Conservation (phyloP, 257 asterid genomes). For the Solanum paucissectum region DNA sequence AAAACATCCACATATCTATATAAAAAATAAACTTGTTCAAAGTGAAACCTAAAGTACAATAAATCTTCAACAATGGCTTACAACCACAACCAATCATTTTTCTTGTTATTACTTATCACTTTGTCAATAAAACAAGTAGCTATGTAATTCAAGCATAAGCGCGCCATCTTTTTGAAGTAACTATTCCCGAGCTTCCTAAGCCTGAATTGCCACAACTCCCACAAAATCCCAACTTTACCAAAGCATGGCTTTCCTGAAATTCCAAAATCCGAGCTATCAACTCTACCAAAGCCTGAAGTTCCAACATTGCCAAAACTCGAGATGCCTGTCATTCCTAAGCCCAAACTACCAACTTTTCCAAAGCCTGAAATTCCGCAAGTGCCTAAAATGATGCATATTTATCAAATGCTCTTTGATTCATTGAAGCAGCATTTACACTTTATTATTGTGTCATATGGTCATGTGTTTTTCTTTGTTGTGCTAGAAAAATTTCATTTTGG, state of each 20-base stretch:
- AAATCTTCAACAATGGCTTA: neutral
- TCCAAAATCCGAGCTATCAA: constrained; percentile 11
- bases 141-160: neutral
- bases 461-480: neutral
- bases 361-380: neutral
- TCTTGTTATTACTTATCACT: neutral
- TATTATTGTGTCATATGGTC: neutral
- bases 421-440: neutral
- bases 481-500: neutral
- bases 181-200: neutral
- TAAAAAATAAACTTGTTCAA: no score
- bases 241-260: constrained; percentile 1
- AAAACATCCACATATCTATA: neutral
- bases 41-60: no score
- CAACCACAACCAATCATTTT: neutral
- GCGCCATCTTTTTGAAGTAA: neutral
- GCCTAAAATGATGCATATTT: neutral
- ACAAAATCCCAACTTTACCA: neutral
- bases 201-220: neutral
- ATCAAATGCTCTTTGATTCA: neutral
- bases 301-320: constrained; percentile 10
- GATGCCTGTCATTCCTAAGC: neutral
- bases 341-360: neutral
- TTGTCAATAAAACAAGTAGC: neutral
- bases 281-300: constrained; percentile 2